Evolutionary conservation across 2,329 filamentous ascomycete species (phyloP).

Genomic region (Pezicula neosporulosa): DNA sequence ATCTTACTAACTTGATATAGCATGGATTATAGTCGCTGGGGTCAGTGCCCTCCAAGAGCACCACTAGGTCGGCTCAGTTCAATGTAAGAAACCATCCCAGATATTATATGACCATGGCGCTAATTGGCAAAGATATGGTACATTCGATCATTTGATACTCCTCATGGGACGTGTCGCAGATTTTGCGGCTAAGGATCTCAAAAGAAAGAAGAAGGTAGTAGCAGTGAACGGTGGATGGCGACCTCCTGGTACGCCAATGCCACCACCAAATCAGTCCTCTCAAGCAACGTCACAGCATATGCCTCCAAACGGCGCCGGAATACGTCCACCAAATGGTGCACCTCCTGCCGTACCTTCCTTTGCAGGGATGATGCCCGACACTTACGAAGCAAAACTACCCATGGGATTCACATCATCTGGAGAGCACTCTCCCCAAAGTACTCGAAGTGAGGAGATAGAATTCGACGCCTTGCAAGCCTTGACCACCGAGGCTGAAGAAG

Average conservation of each 20-base stretch:
- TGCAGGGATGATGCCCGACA: conserved; percentile 25
- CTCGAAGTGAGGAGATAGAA: conserved; percentile 18
- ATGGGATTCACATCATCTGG: conserved; percentile 23
- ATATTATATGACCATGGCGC: neutral
- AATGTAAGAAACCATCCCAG: conserved; percentile 43
- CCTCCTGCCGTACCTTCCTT: conserved; percentile 23
- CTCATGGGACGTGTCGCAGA: conserved; percentile 75
- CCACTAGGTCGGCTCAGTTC: conserved; percentile 74
- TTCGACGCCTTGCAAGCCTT: conserved; percentile 19
- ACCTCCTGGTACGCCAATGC: conserved; percentile 22
- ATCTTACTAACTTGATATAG: conserved; percentile 9
- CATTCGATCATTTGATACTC: conserved; percentile 83
- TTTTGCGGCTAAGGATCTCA: conserved; percentile 74
- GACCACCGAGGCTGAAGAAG: conserved; percentile 34
- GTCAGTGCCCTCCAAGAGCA: conserved; percentile 82
- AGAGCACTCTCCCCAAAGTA: conserved; percentile 16
- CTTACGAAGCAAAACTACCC: conserved; percentile 21
- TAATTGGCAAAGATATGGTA: conserved; percentile 65
- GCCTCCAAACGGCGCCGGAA: neutral
- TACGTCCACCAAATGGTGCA: neutral
- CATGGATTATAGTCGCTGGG: conserved; percentile 75
- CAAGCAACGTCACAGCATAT: neutral
- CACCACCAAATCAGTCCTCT: conserved; percentile 2
- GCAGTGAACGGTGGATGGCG: conserved; percentile 44
- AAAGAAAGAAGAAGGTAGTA: conserved; percentile 70